phyloP scores from a whole-genome alignment of 768 basidiomycete genomes.

The Suillus clintonianus region DNA sequence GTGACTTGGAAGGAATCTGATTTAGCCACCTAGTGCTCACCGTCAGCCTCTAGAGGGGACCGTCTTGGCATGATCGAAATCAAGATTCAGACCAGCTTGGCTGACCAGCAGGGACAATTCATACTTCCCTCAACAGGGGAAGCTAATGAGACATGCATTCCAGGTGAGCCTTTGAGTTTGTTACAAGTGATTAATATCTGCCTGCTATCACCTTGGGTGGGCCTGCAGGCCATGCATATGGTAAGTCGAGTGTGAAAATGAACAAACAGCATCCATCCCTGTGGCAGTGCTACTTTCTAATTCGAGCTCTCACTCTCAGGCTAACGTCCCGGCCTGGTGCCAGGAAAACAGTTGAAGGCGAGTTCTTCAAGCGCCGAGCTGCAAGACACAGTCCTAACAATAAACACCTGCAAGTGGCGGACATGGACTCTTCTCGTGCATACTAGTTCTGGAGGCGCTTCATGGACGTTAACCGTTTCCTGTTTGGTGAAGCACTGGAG shows the following conservation, averaged over 20 bases:
- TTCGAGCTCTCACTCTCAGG: no score
- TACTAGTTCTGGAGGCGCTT: neutral
- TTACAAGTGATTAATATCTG: neutral
- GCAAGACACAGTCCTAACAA: neutral
- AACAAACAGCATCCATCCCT: neutral
- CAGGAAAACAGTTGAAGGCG: no score
- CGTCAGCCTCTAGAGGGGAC: neutral
- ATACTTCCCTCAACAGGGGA: no score
- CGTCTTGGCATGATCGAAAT: neutral
- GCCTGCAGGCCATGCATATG: no score
- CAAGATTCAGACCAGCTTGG: neutral
- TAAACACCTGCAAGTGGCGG: neutral
- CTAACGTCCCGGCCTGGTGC: no score
- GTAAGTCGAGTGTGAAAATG: neutral
- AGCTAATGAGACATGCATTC: neutral
- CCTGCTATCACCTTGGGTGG: neutral
- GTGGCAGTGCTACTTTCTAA: neutral
- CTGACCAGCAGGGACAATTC: neutral
- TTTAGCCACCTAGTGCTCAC: neutral
- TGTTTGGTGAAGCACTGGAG: neutral
- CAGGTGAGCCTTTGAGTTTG: neutral
- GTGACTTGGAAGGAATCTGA: neutral
- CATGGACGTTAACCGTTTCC: neutral
- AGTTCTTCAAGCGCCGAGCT: no score
- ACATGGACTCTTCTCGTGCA: neutral